Evolutionary conservation across 2,329 filamentous ascomycete genomes (phyloP).

Genomic region (Cyanodermella asteris): DNA sequence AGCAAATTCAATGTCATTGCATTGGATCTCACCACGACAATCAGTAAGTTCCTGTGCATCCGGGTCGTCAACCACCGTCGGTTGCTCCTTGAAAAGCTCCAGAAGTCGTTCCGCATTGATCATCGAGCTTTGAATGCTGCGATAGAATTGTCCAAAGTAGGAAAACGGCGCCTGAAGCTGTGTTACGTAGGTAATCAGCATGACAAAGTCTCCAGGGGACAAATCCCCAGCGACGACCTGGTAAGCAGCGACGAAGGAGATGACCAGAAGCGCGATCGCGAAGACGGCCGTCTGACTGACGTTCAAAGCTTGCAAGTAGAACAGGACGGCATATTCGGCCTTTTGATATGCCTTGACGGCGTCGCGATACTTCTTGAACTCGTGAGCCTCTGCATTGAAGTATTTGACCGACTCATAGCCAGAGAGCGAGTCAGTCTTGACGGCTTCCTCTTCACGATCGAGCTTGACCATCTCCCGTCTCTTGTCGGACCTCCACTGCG

Average conservation of each 20-base stretch:
- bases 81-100: conserved; percentile 88
- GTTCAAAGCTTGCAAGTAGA: conserved; percentile 60
- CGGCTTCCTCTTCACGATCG: conserved; percentile 82
- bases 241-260: conserved; percentile 53
- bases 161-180: conserved; percentile 65
- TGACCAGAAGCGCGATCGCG: conserved; percentile 50
- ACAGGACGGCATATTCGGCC: conserved; percentile 54
- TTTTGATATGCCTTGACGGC: conserved; percentile 51
- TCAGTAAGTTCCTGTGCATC: conserved; percentile 38
- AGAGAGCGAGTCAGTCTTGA: conserved; percentile 96
- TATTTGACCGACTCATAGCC: conserved; percentile 95
- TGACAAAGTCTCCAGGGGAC: conserved; percentile 49
- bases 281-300: conserved; percentile 63
- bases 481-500: conserved; percentile 76
- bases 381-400: conserved; percentile 66
- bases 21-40: conserved; percentile 65
- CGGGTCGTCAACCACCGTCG: conserved; percentile 64
- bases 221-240: conserved; percentile 48
- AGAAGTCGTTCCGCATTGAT: conserved; percentile 91
- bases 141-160: conserved; percentile 86
- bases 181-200: conserved; percentile 53
- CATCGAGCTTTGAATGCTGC: conserved; percentile 88
- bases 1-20: conserved; percentile 73
- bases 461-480: conserved; percentile 87
- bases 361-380: conserved; percentile 49